Evolutionary conservation across 2,329 filamentous ascomycete species (phyloP).

Genomic region (Trichoderma oligosporum): DNA sequence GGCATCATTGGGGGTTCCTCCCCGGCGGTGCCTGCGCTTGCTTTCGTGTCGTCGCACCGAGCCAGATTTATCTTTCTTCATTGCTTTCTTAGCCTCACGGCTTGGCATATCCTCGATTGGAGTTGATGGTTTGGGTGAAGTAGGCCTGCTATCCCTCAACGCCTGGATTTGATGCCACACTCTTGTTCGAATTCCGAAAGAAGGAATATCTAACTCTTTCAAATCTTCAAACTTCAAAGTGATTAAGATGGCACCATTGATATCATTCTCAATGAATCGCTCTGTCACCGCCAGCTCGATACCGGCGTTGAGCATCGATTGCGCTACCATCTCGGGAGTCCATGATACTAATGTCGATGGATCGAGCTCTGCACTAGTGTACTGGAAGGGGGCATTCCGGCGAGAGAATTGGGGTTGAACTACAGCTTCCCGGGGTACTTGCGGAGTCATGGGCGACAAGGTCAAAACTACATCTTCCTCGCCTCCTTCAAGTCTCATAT

Average conservation of each 20-base stretch:
- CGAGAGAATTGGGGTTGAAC: slow-evolving; percentile 28
- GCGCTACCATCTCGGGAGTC: slow-evolving; percentile 73
- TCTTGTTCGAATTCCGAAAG: slow-evolving; percentile 75
- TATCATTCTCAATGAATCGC: slow-evolving; percentile 87
- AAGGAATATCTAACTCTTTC: slow-evolving; percentile 74
- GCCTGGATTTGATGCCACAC: slow-evolving; percentile 76
- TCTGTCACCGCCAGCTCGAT: slow-evolving; percentile 75
- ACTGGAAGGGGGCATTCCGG: slow-evolving; percentile 53
- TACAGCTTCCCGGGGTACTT: slow-evolving; percentile 44
- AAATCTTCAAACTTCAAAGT: slow-evolving; percentile 90
- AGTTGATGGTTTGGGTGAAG: slow-evolving; percentile 52
- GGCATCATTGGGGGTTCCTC: slow-evolving; percentile 59
- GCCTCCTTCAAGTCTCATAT: slow-evolving; percentile 15
- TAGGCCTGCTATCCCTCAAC: slow-evolving; percentile 55
- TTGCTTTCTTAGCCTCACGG: slow-evolving; percentile 46
- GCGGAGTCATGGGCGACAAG: slow-evolving; percentile 70
- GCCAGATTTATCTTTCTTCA: slow-evolving; percentile 36
- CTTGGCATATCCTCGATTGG: slow-evolving; percentile 59
- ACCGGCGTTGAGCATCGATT: slow-evolving; percentile 81
- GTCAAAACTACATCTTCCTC: slow-evolving; percentile 56
- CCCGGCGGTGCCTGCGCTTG: slow-evolving; percentile 39
- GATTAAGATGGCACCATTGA: slow-evolving; percentile 79
- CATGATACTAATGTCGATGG: slow-evolving; percentile 59
- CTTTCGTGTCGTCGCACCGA: slow-evolving; percentile 39
- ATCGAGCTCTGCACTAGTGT: slow-evolving; percentile 55